Conservation (phyloP, 345 rosid species). For the Iberis pinnata region DNA sequence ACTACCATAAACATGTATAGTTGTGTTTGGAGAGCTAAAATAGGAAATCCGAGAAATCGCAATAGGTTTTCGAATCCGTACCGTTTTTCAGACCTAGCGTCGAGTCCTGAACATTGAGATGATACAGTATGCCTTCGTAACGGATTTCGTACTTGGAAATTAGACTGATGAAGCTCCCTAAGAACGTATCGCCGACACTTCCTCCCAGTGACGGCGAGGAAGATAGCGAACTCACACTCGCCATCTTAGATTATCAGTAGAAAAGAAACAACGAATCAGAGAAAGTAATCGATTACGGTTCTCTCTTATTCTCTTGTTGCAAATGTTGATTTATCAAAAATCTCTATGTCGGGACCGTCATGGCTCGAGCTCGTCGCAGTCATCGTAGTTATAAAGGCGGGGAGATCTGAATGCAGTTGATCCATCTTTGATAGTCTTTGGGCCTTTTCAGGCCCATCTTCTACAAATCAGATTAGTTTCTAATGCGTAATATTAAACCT, state of each 20-base stretch:
- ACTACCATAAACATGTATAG: slow-evolving; percentile 4
- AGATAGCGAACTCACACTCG: slow-evolving; percentile 26
- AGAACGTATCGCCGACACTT: slow-evolving; percentile 32
- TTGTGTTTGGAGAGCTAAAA: not conserved
- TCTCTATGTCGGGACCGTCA: slow-evolving; percentile 18
- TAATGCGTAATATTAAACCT: not conserved
- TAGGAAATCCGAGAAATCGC: not conserved
- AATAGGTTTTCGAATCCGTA: slow-evolving; percentile 19
- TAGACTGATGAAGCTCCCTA: slow-evolving; percentile 41
- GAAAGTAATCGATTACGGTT: slow-evolving; percentile 16
- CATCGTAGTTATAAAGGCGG: slow-evolving; percentile 31
- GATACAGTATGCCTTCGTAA: slow-evolving; percentile 43
- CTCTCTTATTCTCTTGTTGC: slow-evolving; percentile 2
- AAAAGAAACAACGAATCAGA: not conserved
- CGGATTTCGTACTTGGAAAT: slow-evolving; percentile 44
- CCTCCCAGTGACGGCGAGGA: slow-evolving; percentile 26
- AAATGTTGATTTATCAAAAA: slow-evolving; percentile 6
- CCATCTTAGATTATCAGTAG: slow-evolving; percentile 13
- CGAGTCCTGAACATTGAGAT: slow-evolving; percentile 39
- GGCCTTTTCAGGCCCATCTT: slow-evolving; percentile 20
- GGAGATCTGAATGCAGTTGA: slow-evolving; percentile 29
- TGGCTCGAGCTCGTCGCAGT: slow-evolving; percentile 23
- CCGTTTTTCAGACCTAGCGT: slow-evolving; percentile 42
- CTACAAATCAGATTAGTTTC: too few species aligned
- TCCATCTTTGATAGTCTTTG: slow-evolving; percentile 10